Evolutionary conservation across 805 yeast genomes (phyloP).

Genomic region (Spencermartinsiella europaea): DNA sequence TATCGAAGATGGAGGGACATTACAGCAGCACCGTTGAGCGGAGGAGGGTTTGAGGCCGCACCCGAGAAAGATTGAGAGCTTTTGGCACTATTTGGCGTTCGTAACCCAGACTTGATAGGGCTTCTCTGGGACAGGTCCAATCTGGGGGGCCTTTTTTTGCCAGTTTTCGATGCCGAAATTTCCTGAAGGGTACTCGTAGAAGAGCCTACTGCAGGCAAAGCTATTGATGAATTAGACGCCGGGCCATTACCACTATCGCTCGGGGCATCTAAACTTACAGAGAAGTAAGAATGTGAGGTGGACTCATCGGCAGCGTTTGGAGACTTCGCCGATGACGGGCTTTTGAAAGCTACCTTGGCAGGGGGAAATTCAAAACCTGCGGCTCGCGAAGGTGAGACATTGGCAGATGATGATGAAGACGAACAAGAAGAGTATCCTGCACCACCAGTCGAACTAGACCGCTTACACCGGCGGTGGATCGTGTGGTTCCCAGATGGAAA

Average conservation of each 20-base stretch:
- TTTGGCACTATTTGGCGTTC: slow-evolving; percentile 10
- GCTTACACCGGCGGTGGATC: background rate
- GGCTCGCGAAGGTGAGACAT: background rate
- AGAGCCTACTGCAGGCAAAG: background rate
- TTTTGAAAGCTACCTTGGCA: background rate
- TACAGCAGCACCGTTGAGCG: background rate
- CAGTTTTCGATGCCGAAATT: background rate
- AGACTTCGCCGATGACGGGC: background rate
- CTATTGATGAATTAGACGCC: background rate
- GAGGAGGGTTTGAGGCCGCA: slow-evolving; percentile 1
- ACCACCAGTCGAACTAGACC: background rate
- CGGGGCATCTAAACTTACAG: background rate
- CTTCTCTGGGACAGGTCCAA: slow-evolving; percentile 7
- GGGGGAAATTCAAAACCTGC: background rate
- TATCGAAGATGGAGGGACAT: slow-evolving; percentile 2
- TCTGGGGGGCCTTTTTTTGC: slow-evolving; percentile 5
- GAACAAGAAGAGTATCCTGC: background rate
- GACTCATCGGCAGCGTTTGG: background rate
- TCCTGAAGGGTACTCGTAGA: no score
- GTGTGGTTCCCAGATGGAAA: background rate
- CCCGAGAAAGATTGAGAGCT: background rate
- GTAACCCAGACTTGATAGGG: slow-evolving; percentile 1
- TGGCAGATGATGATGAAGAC: slow-evolving; percentile 1
- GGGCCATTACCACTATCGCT: no score
- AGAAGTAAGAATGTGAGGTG: background rate